Evolutionary conservation across 1,284 basidiomycete genomes (phyloP).

Genomic region (Marasmius oreades): DNA sequence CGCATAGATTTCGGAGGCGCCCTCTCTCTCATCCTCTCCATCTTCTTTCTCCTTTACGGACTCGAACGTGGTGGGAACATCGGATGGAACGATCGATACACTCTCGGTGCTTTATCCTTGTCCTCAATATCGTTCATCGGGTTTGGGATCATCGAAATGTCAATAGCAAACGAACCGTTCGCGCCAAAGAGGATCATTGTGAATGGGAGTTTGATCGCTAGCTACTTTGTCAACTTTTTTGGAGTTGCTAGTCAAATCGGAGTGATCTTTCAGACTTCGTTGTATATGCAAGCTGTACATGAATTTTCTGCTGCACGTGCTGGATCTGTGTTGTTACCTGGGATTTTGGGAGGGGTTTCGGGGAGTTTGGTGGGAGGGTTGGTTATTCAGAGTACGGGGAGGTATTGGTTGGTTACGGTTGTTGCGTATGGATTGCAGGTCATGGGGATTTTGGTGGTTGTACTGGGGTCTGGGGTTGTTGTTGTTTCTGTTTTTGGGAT

Average conservation of each 20-base stretch:
- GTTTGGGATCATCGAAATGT: slow-evolving; percentile 39
- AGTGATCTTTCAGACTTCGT: slow-evolving; percentile 49
- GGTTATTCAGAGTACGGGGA: slow-evolving; percentile 55
- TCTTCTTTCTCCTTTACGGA: slow-evolving; percentile 52
- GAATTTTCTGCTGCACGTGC: slow-evolving; percentile 42
- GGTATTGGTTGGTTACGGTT: slow-evolving; percentile 51
- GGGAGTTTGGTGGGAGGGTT: slow-evolving; percentile 52
- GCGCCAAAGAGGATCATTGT: slow-evolving; percentile 52
- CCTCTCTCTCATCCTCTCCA: slow-evolving; percentile 42
- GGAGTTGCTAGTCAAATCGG: slow-evolving; percentile 41
- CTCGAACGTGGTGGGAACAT: slow-evolving; percentile 58
- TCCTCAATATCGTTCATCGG: slow-evolving; percentile 29
- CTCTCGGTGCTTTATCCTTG: slow-evolving; percentile 28
- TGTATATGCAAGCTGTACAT: slow-evolving; percentile 57
- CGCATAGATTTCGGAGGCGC: slow-evolving; percentile 61
- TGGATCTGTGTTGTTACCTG: slow-evolving; percentile 47
- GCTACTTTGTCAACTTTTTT: slow-evolving; percentile 59
- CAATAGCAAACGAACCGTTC: slow-evolving; percentile 53
- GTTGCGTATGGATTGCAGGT: slow-evolving; percentile 36
- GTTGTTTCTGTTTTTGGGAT: slow-evolving; percentile 34
- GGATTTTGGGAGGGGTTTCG: slow-evolving; percentile 39
- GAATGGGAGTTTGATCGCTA: slow-evolving; percentile 45
- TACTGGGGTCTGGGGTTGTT: slow-evolving; percentile 36
- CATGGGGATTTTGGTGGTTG: slow-evolving; percentile 35
- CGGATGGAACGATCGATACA: slow-evolving; percentile 44